Conservation (phyloP, 2,329 filamentous ascomycete genomes). For the Calonectria hawksworthii region DNA sequence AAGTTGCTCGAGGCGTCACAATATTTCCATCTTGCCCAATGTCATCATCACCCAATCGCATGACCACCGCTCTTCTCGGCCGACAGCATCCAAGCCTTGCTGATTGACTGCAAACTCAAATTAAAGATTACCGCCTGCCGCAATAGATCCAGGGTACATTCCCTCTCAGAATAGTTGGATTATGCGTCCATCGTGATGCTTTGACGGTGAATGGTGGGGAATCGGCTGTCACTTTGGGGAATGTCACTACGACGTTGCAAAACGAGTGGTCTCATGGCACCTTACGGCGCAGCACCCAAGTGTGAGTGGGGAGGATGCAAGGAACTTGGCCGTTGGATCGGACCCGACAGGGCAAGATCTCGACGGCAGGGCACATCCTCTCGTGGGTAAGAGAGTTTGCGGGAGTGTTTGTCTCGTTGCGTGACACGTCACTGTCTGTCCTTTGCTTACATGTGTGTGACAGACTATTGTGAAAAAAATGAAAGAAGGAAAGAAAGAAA, state of each 20-base stretch:
- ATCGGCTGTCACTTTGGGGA: slow-evolving; percentile 35
- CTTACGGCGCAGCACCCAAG: slow-evolving; percentile 23
- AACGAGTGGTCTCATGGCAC: slow-evolving; percentile 34
- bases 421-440: slow-evolving; percentile 37
- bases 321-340: slow-evolving; percentile 33
- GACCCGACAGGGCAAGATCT: slow-evolving; percentile 24
- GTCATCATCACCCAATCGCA: neutral
- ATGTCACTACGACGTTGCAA: slow-evolving; percentile 14
- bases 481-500: neutral
- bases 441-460: slow-evolving; percentile 20
- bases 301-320: slow-evolving; percentile 30
- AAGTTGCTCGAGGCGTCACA: slow-evolving; percentile 5
- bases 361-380: slow-evolving; percentile 20
- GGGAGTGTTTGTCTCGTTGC: slow-evolving; percentile 1
- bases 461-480: slow-evolving; percentile 25
- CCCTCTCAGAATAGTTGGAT: slow-evolving; percentile 20
- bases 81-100: slow-evolving; percentile 22
- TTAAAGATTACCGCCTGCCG: slow-evolving; percentile 25
- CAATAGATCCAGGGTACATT: slow-evolving; percentile 9
- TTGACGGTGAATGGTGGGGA: slow-evolving; percentile 34
- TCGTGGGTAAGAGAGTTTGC: slow-evolving; percentile 1
- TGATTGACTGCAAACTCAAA: slow-evolving; percentile 4
- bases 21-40: neutral
- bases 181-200: slow-evolving; percentile 31
- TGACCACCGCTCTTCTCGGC: neutral